Evolutionary conservation across 108 stramenopile genomes (phyloP), one percentile per base, ranked within the genome.

Genomic region (Conticribra weissflogii): DNA sequence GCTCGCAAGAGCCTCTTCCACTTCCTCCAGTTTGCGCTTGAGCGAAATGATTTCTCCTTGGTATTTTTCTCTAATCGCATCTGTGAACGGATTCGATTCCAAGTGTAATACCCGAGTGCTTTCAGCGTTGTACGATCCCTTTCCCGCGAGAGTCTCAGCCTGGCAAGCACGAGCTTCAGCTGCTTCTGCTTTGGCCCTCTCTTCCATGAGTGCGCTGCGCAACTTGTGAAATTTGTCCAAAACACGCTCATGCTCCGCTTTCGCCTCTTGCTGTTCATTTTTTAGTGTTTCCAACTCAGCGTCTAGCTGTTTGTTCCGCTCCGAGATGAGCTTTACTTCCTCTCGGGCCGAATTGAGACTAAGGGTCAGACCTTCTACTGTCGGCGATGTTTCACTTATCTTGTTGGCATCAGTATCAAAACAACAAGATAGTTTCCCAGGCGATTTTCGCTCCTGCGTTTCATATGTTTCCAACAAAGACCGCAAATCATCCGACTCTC

Each of bases 141-240:
- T 93, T n/a, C 95, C 95, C 1, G 91, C 88, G 51, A 93, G 65
- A 18, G 79, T 82, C 62, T 93, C 91, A 18, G 91, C 91, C 21
- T 87, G 53, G 16, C 66, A 63, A 15, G 90, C 91, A 33, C 88
- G 78, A 14, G 67, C 78, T 30, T 84, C 82, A 31, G 92, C 91
- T 17, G 77, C 56, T 53, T 92, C 84, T 9, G 85, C 92, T 79
- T 89, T 93, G 63, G 76, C 68, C 27, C 87, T 81, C 79, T 92
- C 93, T 21, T 87, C 80, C 31, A 87, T 74, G 8, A 91, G 68
- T 1, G 89, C 91, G 29, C 88, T 79, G 52, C 86, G 85, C 12
- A 92, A 66, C 68, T 91, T 92, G 21, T 34, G 74, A 71, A 91
- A 91, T 54, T 96, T 93, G 34, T 91, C 86, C 49, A 85, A 57